Conservation (phyloP, 2,329 filamentous ascomycete species). For the Colletotrichum nymphaeae region DNA sequence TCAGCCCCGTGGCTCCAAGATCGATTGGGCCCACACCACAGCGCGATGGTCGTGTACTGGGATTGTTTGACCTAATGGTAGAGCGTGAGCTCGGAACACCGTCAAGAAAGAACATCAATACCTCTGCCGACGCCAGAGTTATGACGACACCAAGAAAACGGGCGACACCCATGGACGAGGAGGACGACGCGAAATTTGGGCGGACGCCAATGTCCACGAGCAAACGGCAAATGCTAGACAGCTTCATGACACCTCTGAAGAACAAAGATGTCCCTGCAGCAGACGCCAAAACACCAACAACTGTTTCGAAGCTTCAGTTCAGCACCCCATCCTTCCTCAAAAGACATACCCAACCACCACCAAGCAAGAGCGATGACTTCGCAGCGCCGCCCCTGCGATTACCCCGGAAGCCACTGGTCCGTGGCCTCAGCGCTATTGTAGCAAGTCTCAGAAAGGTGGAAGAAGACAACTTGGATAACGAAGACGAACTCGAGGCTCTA, state of each 20-base stretch:
- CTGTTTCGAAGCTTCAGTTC: slow-evolving; percentile 68
- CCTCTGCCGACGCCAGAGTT: slow-evolving; percentile 31
- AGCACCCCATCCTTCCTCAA: slow-evolving; percentile 79
- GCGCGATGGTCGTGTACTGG: slow-evolving; percentile 79
- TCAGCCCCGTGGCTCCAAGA: slow-evolving; percentile 68
- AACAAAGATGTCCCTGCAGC: slow-evolving; percentile 52
- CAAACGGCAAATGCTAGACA: slow-evolving; percentile 71
- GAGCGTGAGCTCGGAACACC: slow-evolving; percentile 62
- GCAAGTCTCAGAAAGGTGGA: slow-evolving; percentile 76
- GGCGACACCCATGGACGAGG: slow-evolving; percentile 43
- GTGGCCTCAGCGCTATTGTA: slow-evolving; percentile 80
- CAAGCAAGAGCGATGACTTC: slow-evolving; percentile 67
- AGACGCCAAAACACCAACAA: slow-evolving; percentile 58
- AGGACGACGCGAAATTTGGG: slow-evolving; percentile 48
- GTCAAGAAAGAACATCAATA: slow-evolving; percentile 55
- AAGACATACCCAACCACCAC: slow-evolving; percentile 56
- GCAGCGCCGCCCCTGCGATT: slow-evolving; percentile 62
- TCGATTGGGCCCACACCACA: slow-evolving; percentile 84
- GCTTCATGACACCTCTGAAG: slow-evolving; percentile 74
- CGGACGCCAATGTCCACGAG: slow-evolving; percentile 66
- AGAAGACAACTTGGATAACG: slow-evolving; percentile 75
- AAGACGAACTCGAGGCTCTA: slow-evolving; percentile 80
- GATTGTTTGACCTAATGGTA: slow-evolving; percentile 78
- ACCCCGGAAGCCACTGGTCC: slow-evolving; percentile 71
- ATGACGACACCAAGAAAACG: slow-evolving; percentile 62